phyloP scores from a whole-genome alignment of 257 asterid species.

The Nicotiana sylvestris region DNA sequence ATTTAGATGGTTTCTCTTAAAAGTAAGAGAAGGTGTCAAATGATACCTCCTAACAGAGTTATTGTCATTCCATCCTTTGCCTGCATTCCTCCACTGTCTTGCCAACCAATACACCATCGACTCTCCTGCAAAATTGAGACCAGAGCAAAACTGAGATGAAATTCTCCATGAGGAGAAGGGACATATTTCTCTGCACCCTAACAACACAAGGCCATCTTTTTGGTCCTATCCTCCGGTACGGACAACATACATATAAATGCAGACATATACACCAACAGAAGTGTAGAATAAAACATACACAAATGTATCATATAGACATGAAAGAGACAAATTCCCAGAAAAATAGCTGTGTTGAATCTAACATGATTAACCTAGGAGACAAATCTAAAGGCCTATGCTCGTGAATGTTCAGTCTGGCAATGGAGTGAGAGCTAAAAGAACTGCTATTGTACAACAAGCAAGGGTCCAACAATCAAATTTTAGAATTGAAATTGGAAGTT shows the following conservation, averaged over 20 bases:
- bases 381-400: background rate
- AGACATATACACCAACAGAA: background rate
- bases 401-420: background rate
- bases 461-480: background rate
- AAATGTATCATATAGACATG: background rate
- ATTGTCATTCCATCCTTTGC: constrained; percentile 42
- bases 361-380: background rate
- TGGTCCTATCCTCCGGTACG: background rate
- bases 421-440: background rate
- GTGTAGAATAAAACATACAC: background rate
- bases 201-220: background rate
- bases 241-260: background rate
- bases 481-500: background rate
- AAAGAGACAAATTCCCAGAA: background rate
- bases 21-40: background rate
- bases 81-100: constrained; percentile 45
- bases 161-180: background rate
- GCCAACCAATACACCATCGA: constrained; percentile 80
- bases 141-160: background rate
- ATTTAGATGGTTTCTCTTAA: background rate
- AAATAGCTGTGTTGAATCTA: background rate
- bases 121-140: constrained; percentile 40
- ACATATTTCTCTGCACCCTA: background rate
- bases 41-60: constrained; percentile 68
- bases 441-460: background rate